phyloP scores from a whole-genome alignment of 2,329 filamentous ascomycete species.

The Pestalotiopsis sp. region DNA sequence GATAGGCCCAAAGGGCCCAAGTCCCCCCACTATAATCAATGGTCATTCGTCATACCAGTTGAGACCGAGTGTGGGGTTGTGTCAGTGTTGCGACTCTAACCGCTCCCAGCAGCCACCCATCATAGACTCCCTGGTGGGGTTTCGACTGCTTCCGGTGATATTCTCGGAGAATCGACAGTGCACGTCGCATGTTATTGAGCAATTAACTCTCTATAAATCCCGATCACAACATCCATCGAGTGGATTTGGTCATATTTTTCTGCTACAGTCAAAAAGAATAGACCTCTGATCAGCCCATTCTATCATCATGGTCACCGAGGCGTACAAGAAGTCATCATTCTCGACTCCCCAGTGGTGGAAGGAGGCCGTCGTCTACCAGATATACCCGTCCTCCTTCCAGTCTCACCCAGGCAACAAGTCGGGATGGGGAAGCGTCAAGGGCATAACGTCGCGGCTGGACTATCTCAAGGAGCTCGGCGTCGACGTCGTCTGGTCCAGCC shows the following conservation, averaged over 20 bases:
- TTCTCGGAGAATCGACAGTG: slow-evolving; percentile 9
- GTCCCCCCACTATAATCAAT: background rate
- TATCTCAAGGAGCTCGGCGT: slow-evolving; percentile 64
- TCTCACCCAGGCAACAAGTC: slow-evolving; percentile 54
- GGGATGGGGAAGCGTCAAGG: slow-evolving; percentile 63
- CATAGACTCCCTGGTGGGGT: slow-evolving; percentile 1
- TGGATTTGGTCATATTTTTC: too few species aligned
- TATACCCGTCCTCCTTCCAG: slow-evolving; percentile 61
- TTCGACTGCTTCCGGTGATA: background rate
- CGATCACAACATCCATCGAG: background rate
- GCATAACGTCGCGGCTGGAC: slow-evolving; percentile 64
- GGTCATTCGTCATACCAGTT: background rate
- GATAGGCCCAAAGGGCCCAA: background rate
- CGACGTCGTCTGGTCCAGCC: slow-evolving; percentile 69
- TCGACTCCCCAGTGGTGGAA: slow-evolving; percentile 52
- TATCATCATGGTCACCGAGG: slow-evolving; percentile 14
- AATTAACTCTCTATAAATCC: background rate
- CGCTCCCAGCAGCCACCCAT: background rate
- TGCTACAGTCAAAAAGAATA: background rate
- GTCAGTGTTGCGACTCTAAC: background rate
- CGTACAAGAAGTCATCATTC: slow-evolving; percentile 10
- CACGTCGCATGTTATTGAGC: background rate
- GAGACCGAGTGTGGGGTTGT: background rate
- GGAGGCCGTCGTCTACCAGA: slow-evolving; percentile 59
- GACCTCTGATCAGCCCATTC: background rate